Conservation (phyloP, 73 alveolate genomes). For the Diophrys sp. region DNA sequence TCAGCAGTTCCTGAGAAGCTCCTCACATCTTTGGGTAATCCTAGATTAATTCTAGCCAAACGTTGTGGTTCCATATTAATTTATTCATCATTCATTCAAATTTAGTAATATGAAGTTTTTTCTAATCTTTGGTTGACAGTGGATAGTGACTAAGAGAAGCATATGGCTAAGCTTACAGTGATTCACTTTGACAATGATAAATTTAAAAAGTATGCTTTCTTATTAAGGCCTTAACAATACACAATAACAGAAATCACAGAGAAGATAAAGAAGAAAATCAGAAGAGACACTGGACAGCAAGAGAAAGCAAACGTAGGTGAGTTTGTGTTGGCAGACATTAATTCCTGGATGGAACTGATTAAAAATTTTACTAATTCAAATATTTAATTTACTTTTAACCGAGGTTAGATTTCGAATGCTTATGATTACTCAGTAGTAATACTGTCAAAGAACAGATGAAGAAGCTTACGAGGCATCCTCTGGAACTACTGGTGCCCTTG, state of each 20-base stretch:
- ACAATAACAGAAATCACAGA: background rate
- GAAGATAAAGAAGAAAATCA: background rate
- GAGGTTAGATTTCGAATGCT: slow-evolving; percentile 9
- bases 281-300: slow-evolving; percentile 9
- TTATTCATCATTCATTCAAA: background rate
- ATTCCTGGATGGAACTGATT: background rate
- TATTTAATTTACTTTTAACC: background rate
- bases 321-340: slow-evolving; percentile 26
- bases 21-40: no score
- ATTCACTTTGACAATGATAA: slow-evolving; percentile 25
- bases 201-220: slow-evolving; percentile 7
- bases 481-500: background rate
- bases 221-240: slow-evolving; percentile 17
- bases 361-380: slow-evolving; percentile 6
- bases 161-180: slow-evolving; percentile 4
- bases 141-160: background rate
- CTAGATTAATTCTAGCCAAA: no score
- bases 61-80: background rate
- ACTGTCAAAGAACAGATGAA: background rate
- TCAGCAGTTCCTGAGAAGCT: no score
- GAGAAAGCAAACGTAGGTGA: slow-evolving; percentile 5
- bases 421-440: background rate
- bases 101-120: background rate
- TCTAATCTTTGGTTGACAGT: background rate
- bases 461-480: background rate